phyloP scores from a whole-genome alignment of 1,284 basidiomycete species.

The Tylopilus orsonianus region DNA sequence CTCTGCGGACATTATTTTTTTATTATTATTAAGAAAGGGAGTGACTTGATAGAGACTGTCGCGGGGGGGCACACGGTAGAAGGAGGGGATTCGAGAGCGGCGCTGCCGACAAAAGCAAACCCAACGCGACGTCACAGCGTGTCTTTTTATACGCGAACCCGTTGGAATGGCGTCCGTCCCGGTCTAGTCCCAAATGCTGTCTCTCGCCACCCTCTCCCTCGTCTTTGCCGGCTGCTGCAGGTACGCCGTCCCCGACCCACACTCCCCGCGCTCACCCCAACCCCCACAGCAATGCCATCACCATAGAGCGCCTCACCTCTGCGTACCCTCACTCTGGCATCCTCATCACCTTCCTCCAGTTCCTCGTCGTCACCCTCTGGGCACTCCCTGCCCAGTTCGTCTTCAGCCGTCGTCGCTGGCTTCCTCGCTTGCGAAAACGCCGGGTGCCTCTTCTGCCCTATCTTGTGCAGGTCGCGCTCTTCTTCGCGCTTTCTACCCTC shows the following conservation, averaged over 20 bases:
- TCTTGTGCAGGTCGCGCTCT: constrained; percentile 80
- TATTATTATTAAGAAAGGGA: no score
- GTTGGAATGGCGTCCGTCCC: no score
- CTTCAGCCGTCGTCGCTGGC: constrained; percentile 30
- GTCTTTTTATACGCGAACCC: no score
- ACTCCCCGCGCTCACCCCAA: no score
- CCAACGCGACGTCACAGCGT: constrained; percentile 21
- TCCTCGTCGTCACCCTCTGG: constrained; percentile 70
- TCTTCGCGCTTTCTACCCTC: constrained; percentile 78
- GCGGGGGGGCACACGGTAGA: no score
- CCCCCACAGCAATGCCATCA: constrained; percentile 58
- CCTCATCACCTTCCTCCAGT: constrained; percentile 85
- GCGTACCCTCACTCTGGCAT: constrained; percentile 66
- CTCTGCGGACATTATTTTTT: constrained; percentile 31
- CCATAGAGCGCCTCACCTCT: constrained; percentile 66
- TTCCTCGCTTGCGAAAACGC: constrained; percentile 54
- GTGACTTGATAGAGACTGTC: constrained; percentile 34
- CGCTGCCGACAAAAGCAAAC: constrained; percentile 18
- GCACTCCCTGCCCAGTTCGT: constrained; percentile 61
- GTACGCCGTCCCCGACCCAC: constrained; percentile 35
- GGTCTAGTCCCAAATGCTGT: constrained; percentile 18
- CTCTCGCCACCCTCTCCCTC: constrained; percentile 52
- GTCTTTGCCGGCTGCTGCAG: constrained; percentile 85
- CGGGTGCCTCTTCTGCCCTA: constrained; percentile 77
- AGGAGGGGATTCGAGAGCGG: not conserved